These are phyloP conservation scores for Marasmius fiardii DNA, from an alignment of 1,284 basidiomycete species.

Conservation along the genomic window DNA sequence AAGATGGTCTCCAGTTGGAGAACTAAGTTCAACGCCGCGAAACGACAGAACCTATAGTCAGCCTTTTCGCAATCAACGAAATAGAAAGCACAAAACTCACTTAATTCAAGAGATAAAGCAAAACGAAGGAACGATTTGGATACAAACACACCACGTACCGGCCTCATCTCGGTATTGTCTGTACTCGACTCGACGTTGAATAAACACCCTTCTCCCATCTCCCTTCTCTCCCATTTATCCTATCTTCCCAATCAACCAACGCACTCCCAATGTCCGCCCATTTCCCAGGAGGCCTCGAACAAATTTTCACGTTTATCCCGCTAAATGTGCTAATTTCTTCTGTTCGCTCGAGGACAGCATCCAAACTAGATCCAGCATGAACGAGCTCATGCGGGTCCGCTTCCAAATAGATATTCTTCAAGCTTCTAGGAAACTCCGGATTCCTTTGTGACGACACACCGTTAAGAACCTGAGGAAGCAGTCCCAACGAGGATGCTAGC, in stretches of 20 bases:
- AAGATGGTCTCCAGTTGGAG: no score
- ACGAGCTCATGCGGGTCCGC: neutral
- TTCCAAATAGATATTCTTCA: neutral
- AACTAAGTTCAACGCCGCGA: no score
- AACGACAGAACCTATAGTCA: no score
- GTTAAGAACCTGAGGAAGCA: neutral
- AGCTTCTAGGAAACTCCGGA: neutral
- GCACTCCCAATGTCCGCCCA: neutral
- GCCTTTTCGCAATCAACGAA: no score
- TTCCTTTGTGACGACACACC: neutral
- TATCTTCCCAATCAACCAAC: neutral
- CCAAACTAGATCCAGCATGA: neutral
- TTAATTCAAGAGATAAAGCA: no score
- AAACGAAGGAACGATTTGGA: neutral
- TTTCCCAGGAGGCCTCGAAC: neutral
- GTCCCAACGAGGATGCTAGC: neutral
- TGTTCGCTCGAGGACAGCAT: neutral
- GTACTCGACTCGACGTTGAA: neutral
- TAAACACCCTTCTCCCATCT: neutral
- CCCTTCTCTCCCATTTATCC: neutral
- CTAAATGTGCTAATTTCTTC: neutral
- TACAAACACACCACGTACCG: neutral
- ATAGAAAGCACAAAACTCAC: no score
- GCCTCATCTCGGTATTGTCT: neutral
- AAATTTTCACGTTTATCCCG: neutral